These are phyloP conservation scores for Scleroderma bovista DNA, from an alignment of 768 basidiomycete species.

Conservation along the genomic window DNA sequence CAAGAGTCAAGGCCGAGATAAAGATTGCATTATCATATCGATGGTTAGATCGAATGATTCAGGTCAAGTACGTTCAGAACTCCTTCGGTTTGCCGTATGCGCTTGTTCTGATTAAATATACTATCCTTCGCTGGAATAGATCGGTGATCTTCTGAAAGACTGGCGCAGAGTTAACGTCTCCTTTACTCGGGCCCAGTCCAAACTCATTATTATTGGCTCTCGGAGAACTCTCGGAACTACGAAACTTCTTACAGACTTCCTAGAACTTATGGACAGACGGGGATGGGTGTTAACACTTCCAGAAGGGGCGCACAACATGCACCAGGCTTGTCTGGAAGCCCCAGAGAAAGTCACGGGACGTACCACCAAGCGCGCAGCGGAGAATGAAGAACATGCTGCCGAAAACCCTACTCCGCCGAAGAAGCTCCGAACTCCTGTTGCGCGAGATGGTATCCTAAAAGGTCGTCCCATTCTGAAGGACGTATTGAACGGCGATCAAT, in stretches of 20 bases:
- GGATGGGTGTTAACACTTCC: slow-evolving; percentile 68
- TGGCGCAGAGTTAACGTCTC: slow-evolving; percentile 97
- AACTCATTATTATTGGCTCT: slow-evolving; percentile 89
- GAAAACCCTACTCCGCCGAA: slow-evolving; percentile 20
- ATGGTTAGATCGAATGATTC: slow-evolving; percentile 85
- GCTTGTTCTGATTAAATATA: background rate
- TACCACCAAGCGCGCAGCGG: slow-evolving; percentile 5
- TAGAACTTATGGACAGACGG: slow-evolving; percentile 64
- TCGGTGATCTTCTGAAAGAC: slow-evolving; percentile 90
- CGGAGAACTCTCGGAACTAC: slow-evolving; percentile 63
- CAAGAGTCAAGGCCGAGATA: slow-evolving; percentile 91
- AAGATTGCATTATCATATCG: slow-evolving; percentile 90
- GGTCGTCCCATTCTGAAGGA: slow-evolving; percentile 59
- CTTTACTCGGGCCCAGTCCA: slow-evolving; percentile 87
- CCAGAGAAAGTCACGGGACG: slow-evolving; percentile 2
- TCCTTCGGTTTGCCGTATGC: background rate
- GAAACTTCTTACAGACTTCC: slow-evolving; percentile 66
- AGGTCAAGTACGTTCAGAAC: slow-evolving; percentile 52
- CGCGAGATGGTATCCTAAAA: slow-evolving; percentile 42
- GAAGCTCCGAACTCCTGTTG: slow-evolving; percentile 31
- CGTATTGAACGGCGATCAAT: slow-evolving; percentile 41
- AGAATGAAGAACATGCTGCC: slow-evolving; percentile 2
- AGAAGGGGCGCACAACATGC: slow-evolving; percentile 46
- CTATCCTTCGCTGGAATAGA: slow-evolving; percentile 36
- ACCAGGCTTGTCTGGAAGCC: slow-evolving; percentile 33